Conservation (phyloP, 345 rosid genomes). For the Theobroma cacao region DNA sequence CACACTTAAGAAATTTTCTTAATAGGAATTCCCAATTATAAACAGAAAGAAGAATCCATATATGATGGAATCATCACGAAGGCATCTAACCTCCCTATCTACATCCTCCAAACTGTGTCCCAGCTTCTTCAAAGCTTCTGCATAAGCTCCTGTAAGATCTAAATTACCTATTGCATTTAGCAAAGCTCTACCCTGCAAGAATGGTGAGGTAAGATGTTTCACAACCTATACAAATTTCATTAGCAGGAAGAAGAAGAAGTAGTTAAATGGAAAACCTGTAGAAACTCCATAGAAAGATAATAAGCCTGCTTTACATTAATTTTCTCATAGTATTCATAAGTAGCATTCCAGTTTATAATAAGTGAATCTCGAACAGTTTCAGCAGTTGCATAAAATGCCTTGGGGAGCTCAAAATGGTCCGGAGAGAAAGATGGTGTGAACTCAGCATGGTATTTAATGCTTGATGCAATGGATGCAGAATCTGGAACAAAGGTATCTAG, state of each 20-base stretch:
- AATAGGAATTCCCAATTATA: background rate
- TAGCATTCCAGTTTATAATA: constrained; percentile 58
- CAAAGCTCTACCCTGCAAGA: constrained; percentile 58
- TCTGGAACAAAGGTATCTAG: constrained; percentile 30
- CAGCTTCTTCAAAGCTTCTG: constrained; percentile 57
- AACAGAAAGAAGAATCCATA: background rate
- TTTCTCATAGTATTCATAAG: constrained; percentile 41
- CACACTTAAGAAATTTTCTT: background rate
- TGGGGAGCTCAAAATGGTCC: constrained; percentile 47
- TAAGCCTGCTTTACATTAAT: constrained; percentile 52
- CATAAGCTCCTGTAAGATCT: constrained; percentile 52
- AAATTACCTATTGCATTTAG: constrained; percentile 58
- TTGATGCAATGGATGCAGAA: constrained; percentile 40
- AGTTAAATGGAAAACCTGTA: constrained; percentile 35
- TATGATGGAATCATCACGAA: background rate
- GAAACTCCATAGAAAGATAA: constrained; percentile 62
- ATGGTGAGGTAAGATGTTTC: background rate
- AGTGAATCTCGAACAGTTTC: constrained; percentile 49
- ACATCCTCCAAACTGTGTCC: constrained; percentile 67
- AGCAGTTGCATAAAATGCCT: constrained; percentile 52
- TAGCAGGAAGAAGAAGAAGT: background rate
- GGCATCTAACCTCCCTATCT: constrained; percentile 44
- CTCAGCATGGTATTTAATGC: constrained; percentile 55
- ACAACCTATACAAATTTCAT: background rate
- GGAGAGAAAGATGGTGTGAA: constrained; percentile 55